Evolutionary conservation across 1,139 yeast species (phyloP), one percentile per base, ranked within the genome.

Genomic region (Saccharomyces pastorianus): DNA sequence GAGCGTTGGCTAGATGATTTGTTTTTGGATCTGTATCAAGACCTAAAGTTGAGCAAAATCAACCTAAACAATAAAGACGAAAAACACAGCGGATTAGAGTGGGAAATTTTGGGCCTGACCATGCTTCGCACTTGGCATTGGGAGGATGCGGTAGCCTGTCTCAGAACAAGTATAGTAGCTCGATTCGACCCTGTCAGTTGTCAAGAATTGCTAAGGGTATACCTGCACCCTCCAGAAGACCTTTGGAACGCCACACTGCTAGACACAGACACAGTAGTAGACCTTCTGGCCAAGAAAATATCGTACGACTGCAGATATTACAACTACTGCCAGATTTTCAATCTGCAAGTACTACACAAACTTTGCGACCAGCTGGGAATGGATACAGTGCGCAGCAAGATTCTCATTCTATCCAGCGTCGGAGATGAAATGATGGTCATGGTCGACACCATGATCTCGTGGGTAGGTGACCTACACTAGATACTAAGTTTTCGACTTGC

Each of bases 1-100:
- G 99, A 93, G 70, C 79, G 96, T 62, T 91, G 99, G 96, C 76
- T 93, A 55, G 99, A 93, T 69, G 85, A 88, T 60, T 75, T 93
- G 57, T 91, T 93, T 68, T 79, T 90, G 78, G 83, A 88, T 34
- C 75, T 93, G 52, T 93, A 89, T 67, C 96, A 90, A 63, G 98
- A 93, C 68, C 78, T 93, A 62, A 80, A 91, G 56, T 88, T 89
- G 14, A 88, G 88, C 59, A 79, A 95, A 14, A 81, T 87, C 69
- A 88, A 83, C 14, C 81, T 80, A 64, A 83, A 88, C 20, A 88
- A 84, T 63, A 77, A 82, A 71, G 85, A 83, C 48, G 80, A 85
- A 62, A 83, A 82, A 64, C 91, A 88, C 71, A 82, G 89, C 53
- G 87, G 96, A 0, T 74, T 88, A 55, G 99, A 93, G 71, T 93